phyloP scores from a whole-genome alignment of 352 stramenopile species.

The Pythium monospermum region DNA sequence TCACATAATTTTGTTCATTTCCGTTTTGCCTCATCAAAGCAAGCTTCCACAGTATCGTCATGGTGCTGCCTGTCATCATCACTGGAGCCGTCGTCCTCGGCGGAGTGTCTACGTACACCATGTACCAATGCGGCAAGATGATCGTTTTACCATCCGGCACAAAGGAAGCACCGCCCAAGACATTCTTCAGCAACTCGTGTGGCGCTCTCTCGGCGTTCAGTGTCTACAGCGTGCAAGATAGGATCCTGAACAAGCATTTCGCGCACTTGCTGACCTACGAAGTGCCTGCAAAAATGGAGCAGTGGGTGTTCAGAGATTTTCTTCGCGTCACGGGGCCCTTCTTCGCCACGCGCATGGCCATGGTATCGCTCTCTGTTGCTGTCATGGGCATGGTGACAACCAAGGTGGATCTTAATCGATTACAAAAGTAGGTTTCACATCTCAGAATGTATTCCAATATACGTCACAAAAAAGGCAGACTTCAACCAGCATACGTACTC shows the following conservation, averaged over 20 bases:
- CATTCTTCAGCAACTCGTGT: slow-evolving; percentile 27
- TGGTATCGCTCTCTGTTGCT: slow-evolving; percentile 62
- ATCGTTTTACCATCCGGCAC: slow-evolving; percentile 33
- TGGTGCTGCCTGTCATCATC: slow-evolving; percentile 72
- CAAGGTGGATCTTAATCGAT: slow-evolving; percentile 36
- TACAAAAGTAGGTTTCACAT: slow-evolving; percentile 13
- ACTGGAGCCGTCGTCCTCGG: slow-evolving; percentile 39
- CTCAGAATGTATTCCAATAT: not conserved
- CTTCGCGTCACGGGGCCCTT: slow-evolving; percentile 54
- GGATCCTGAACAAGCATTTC: slow-evolving; percentile 50
- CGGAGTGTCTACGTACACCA: slow-evolving; percentile 48
- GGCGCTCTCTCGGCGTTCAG: slow-evolving; percentile 30
- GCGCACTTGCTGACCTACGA: slow-evolving; percentile 65
- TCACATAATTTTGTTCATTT: not conserved
- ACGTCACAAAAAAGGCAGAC: not conserved
- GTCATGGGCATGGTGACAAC: slow-evolving; percentile 67
- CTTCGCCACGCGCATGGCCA: slow-evolving; percentile 48
- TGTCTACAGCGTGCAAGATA: slow-evolving; percentile 48
- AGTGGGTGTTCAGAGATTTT: slow-evolving; percentile 69
- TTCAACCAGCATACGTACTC: slow-evolving; percentile 7
- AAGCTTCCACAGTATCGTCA: too few relatives aligned
- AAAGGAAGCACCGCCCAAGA: slow-evolving; percentile 36
- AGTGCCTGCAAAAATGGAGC: slow-evolving; percentile 57
- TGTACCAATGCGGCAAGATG: slow-evolving; percentile 56
- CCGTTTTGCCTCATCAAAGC: not conserved